Percentiles rank a stretch among this genome's conserved stretches.
Conservation (phyloP, 192 early-diverging fungal genomes). For the Obelidium mucronatum region DNA sequence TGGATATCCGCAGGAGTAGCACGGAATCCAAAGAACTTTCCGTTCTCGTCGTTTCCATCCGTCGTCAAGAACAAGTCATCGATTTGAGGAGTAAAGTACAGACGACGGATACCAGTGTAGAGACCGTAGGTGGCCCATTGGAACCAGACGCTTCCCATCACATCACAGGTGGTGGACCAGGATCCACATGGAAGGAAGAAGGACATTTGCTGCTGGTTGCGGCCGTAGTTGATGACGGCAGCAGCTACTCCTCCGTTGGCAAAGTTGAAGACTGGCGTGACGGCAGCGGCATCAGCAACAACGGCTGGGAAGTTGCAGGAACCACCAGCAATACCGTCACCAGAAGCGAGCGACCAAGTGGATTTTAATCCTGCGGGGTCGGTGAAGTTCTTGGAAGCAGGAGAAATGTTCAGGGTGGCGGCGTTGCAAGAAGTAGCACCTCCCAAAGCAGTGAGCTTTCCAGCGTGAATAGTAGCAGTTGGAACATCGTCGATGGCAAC, state of each 20-base stretch:
- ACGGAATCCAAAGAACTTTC: slow-evolving; percentile 31
- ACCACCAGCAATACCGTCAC: not conserved
- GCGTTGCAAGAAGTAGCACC: not conserved
- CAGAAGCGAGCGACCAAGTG: not conserved
- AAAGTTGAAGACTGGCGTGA: not conserved
- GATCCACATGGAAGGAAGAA: slow-evolving; percentile 55
- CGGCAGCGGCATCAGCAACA: not conserved
- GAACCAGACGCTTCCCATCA: slow-evolving; percentile 52
- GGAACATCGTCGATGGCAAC: slow-evolving; percentile 3
- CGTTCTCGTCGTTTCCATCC: slow-evolving; percentile 18
- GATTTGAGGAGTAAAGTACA: slow-evolving; percentile 48
- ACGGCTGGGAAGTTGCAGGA: slow-evolving; percentile 6
- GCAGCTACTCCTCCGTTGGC: slow-evolving; percentile 6
- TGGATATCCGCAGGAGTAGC: slow-evolving; percentile 37
- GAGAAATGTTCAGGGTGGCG: not conserved
- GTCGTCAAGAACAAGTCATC: slow-evolving; percentile 42
- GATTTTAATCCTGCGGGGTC: not conserved
- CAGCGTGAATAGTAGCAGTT: not conserved
- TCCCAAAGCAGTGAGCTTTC: not conserved
- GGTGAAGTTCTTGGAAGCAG: not conserved
- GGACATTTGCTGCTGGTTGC: slow-evolving; percentile 34
- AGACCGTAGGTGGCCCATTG: slow-evolving; percentile 55
- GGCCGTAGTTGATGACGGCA: slow-evolving; percentile 48
- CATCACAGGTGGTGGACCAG: slow-evolving; percentile 50
- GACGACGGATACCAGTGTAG: slow-evolving; percentile 41